Conservation (phyloP, 2,329 filamentous ascomycete species). For the Fusarium piperis region DNA sequence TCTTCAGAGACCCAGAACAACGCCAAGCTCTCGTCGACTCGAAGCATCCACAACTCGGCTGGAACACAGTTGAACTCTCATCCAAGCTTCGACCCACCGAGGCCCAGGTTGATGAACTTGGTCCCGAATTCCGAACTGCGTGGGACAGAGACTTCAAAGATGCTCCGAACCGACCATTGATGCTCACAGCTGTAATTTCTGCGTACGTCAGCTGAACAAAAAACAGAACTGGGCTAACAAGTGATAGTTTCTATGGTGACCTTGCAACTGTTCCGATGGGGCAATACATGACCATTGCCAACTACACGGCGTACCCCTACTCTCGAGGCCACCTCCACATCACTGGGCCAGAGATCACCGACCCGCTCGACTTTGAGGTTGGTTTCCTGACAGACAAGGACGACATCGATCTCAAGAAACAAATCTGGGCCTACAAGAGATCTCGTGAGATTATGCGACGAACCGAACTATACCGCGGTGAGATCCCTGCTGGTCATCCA, state of each 20-base stretch:
- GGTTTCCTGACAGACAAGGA: slow-evolving; percentile 65
- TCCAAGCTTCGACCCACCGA: slow-evolving; percentile 66
- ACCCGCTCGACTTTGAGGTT: slow-evolving; percentile 63
- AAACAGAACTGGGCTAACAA: neutral
- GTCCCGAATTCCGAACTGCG: slow-evolving; percentile 60
- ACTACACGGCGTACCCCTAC: slow-evolving; percentile 57
- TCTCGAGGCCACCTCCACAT: slow-evolving; percentile 72
- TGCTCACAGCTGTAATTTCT: slow-evolving; percentile 52
- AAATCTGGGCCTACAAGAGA: slow-evolving; percentile 73
- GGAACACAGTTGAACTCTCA: slow-evolving; percentile 66
- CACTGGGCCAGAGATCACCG: slow-evolving; percentile 52
- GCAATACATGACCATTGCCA: slow-evolving; percentile 63
- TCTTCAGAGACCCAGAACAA: slow-evolving; percentile 59
- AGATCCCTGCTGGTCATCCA: slow-evolving; percentile 55
- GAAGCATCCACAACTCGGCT: slow-evolving; percentile 62
- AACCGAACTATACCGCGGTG: slow-evolving; percentile 62
- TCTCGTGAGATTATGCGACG: slow-evolving; percentile 70
- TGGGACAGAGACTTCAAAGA: slow-evolving; percentile 66
- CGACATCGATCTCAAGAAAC: slow-evolving; percentile 69
- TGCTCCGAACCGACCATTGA: slow-evolving; percentile 56
- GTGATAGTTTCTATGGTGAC: slow-evolving; percentile 52
- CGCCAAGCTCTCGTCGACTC: slow-evolving; percentile 55
- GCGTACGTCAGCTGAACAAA: slow-evolving; percentile 12
- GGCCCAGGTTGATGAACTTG: slow-evolving; percentile 61
- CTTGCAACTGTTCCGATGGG: slow-evolving; percentile 47